Base-by-base conservation (phyloP, 352 stramenopile species). In the Phytophthora idaei region DNA sequence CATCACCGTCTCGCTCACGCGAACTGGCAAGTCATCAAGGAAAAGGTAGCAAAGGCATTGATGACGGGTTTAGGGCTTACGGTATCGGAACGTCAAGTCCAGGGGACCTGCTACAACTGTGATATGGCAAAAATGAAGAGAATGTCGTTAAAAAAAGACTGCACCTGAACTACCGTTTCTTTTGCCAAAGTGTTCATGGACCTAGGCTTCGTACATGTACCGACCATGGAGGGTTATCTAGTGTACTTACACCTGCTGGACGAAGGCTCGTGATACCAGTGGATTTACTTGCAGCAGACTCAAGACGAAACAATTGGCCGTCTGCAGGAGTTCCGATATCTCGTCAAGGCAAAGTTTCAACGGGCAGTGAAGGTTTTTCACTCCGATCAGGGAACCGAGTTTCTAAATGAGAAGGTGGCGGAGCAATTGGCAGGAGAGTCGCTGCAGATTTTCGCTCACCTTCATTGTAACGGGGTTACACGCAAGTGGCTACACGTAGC, bases 131-230 rank as follows among this genome's bases (percentile, higher is more conserved):
- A n/a, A n/a, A n/a, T n/a, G n/a, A n/a, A n/a, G n/a, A n/a, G n/a
- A n/a, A n/a, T n/a, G n/a, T n/a, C n/a, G n/a, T n/a, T n/a, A n/a
- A n/a, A n/a, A n/a, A n/a, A n/a, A n/a, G n/a, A n/a, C n/a, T n/a
- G n/a, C n/a, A n/a, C n/a, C n/a, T n/a, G n/a, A n/a, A n/a, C 51
- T 4, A 52, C 25, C 21, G 42, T 46, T 7, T 21, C 32, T 3
- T 67, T 61, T 28, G 21, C 6, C 1, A 67, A 61, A 45, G 44
- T 56, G 17, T 52, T 57, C 2, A 57, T 67, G 60, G 51, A 67
- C 12, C 6, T 67, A 17, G 51, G 31, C 0, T 67, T 67, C 17
- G 36, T 57, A 4, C 5, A 46, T 8, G 51, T 46, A n/a, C 51
- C 44, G 1, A 57, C 51, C 0, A 39, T 61, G 32, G 42, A 57